Evolutionary conservation across 495 filamentous ascomycete genomes (phyloP), one percentile per base, ranked within the genome.

Genomic region (Penicillium daleae): DNA sequence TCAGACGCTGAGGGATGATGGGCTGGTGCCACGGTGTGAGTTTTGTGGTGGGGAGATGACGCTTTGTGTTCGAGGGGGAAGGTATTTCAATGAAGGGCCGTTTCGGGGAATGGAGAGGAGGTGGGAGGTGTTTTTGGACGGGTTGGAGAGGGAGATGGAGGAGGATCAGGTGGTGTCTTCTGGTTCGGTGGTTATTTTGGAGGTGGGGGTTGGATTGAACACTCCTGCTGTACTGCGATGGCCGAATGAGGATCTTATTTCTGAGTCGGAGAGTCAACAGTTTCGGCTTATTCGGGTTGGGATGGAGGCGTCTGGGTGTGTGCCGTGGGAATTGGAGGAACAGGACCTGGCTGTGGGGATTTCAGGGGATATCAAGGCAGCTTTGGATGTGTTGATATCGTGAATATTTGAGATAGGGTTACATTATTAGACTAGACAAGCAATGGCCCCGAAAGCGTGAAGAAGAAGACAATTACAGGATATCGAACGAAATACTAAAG

Each of bases 191-290:
- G 71, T 74, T 3, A 56, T 71, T 49, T 57, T 74, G 9, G 71
- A 74, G 56, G 29, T 74, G 21, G 71, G 71, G 0, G 71, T 69
- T 24, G 71, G 69, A 12, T 24, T 74, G 48, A 71, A 71, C 40
- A 74, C 71, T 0, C 71, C 71, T 2, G 66, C 55, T 29, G 71
- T 74, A 15, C 27, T 74, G 49, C 50, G 71, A 26, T 71, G 69
- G 68, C 60, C 66, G 21, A 71, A 72, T 61, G 69, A 74, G 39
- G 64, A 70, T 44, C 27, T 69, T 21, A 62, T 74, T 2, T 53
- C 63, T 17, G 26, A 53, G 29, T 64, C 57, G 15, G 12, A 53
- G 27, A 58, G 33, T 49, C 35, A 51, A 29, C 22, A 12, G 42
- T 46, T 46, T 46, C 42, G 42, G 42, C 42, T 46, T 46, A 46